Percentiles rank a stretch among this genome's conserved stretches.
Evolutionary conservation across 306 rosid genomes (phyloP).

Genomic region (Malus sieversii): DNA sequence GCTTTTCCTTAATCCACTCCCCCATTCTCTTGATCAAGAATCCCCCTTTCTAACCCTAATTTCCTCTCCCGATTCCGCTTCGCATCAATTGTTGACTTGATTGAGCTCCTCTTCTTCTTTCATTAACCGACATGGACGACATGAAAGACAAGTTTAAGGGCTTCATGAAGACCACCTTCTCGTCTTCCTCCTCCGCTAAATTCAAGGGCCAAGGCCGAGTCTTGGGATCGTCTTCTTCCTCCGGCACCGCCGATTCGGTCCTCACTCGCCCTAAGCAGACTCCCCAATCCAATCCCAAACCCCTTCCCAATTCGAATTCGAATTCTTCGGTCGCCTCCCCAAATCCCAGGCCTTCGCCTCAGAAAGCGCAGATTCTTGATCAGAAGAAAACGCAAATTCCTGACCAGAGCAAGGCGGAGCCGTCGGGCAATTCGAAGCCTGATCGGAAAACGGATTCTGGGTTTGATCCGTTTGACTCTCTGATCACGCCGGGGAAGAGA

Average conservation of each 20-base stretch:
- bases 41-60: neutral
- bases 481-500: constrained; percentile 68
- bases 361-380: constrained; percentile 8
- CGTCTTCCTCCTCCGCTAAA: constrained; percentile 63
- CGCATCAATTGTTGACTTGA: neutral
- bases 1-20: neutral
- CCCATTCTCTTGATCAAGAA: neutral
- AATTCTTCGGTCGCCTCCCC: constrained; percentile 9
- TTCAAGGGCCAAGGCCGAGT: constrained; percentile 96
- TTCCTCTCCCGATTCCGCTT: neutral
- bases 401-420: constrained; percentile 10
- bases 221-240: constrained; percentile 67
- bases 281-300: constrained; percentile 32
- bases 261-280: constrained; percentile 18
- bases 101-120: neutral
- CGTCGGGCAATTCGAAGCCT: constrained; percentile 7
- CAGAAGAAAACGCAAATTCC: constrained; percentile 19
- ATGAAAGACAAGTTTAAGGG: constrained; percentile 85
- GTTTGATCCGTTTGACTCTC: constrained; percentile 80
- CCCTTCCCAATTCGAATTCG: constrained; percentile 27
- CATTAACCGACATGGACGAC: constrained; percentile 46
- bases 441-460: constrained; percentile 34
- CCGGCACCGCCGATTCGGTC: constrained; percentile 34
- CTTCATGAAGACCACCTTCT: constrained; percentile 62
- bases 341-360: constrained; percentile 27